A percentile compares a stretch with the other conserved stretches of the same genome.
phyloP scores from a whole-genome alignment of 2,329 filamentous ascomycete genomes.

The Curvularia sp. region DNA sequence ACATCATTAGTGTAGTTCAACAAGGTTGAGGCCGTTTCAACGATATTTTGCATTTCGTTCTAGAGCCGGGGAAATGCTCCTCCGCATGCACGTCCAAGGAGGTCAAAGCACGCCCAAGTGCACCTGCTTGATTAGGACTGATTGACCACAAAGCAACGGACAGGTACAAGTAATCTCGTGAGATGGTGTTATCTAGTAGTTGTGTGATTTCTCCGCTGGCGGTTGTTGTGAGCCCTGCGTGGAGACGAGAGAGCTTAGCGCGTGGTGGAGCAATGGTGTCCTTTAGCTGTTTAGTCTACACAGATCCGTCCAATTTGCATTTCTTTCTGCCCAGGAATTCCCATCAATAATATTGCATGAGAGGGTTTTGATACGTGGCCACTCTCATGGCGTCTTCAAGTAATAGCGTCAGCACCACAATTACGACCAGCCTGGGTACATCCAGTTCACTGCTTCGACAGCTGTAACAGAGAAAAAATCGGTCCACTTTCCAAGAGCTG shows the following conservation, averaged over 20 bases:
- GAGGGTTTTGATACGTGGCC: too few species aligned
- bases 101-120: neutral
- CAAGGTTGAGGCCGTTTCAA: neutral
- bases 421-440: neutral
- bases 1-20: neutral
- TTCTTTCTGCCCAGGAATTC: neutral
- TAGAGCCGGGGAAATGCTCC: neutral
- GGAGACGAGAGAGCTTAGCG: neutral
- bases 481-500: neutral
- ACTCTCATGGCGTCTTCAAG: neutral
- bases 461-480: neutral
- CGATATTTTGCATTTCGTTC: neutral
- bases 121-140: neutral
- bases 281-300: neutral
- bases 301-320: neutral
- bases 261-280: constrained; percentile 1
- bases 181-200: neutral
- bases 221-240: neutral
- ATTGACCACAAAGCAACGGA: neutral
- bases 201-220: neutral
- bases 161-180: neutral
- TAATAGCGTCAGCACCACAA: too few species aligned
- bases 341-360: neutral
- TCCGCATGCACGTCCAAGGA: neutral
- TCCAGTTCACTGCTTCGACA: neutral